phyloP scores from a whole-genome alignment of 2,329 filamentous ascomycete species.

The Lachnellula willkommii region DNA sequence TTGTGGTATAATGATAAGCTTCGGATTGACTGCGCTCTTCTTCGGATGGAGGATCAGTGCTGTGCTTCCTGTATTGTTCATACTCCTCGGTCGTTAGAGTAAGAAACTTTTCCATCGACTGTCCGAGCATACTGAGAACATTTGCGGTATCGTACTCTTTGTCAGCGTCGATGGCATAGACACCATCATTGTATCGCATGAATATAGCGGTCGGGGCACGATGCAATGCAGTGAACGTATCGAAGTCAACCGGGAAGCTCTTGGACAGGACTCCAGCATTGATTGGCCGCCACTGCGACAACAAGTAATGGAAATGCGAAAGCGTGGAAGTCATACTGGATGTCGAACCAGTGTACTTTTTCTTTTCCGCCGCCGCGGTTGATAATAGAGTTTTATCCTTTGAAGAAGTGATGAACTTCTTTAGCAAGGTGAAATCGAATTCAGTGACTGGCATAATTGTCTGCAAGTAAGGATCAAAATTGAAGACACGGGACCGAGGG shows the following conservation, averaged over 20 bases:
- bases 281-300: constrained; percentile 76
- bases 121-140: constrained; percentile 84
- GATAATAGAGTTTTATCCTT: constrained; percentile 67
- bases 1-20: constrained; percentile 79
- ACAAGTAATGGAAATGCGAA: constrained; percentile 85
- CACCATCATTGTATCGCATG: constrained; percentile 72
- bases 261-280: constrained; percentile 63
- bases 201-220: constrained; percentile 75
- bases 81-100: constrained; percentile 78
- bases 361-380: constrained; percentile 60
- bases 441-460: constrained; percentile 89
- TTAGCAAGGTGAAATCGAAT: constrained; percentile 85
- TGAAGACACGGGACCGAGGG: constrained; percentile 79
- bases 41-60: constrained; percentile 63
- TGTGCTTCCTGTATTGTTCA: constrained; percentile 71
- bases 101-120: constrained; percentile 93
- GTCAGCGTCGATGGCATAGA: constrained; percentile 93
- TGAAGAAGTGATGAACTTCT: constrained; percentile 86
- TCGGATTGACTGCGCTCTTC: constrained; percentile 69
- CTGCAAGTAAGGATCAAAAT: constrained; percentile 92
- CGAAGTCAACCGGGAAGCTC: constrained; percentile 55
- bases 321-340: constrained; percentile 91
- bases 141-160: constrained; percentile 84
- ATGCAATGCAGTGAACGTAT: constrained; percentile 65
- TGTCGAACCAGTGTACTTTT: constrained; percentile 88